Evolutionary conservation across 1,284 basidiomycete species (phyloP).

Genomic region (Wallemia mellicola): DNA sequence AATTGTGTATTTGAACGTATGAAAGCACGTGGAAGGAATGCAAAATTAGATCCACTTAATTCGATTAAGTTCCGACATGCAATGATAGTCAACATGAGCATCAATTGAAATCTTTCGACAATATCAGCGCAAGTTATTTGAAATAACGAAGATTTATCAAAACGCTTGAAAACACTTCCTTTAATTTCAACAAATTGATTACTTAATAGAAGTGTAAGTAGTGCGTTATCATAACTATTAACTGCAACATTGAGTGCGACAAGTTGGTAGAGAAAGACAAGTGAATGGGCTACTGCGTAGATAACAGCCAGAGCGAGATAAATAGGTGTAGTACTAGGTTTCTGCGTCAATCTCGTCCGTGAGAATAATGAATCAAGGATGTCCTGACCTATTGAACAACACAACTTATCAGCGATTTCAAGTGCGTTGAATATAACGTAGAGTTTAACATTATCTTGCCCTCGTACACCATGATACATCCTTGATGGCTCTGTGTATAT

Average conservation of each 20-base stretch:
- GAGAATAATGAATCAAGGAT: slow-evolving; percentile 90
- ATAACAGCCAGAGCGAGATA: slow-evolving; percentile 37
- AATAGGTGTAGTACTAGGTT: slow-evolving; percentile 17
- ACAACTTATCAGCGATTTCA: slow-evolving; percentile 82
- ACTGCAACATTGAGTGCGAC: slow-evolving; percentile 90
- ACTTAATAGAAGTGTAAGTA: slow-evolving; percentile 74
- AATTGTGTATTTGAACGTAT: slow-evolving; percentile 39
- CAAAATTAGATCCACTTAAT: slow-evolving; percentile 55
- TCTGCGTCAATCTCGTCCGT: slow-evolving; percentile 45
- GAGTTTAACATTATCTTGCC: slow-evolving; percentile 91
- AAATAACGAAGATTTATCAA: slow-evolving; percentile 98
- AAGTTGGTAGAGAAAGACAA: slow-evolving; percentile 93
- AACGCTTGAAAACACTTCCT: slow-evolving; percentile 97
- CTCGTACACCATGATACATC: slow-evolving; percentile 95
- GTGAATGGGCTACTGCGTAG: slow-evolving; percentile 56
- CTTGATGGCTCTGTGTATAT: slow-evolving; percentile 82
- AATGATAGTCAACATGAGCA: slow-evolving; percentile 68
- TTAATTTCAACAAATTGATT: slow-evolving; percentile 99
- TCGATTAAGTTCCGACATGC: slow-evolving; percentile 88
- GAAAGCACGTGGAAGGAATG: slow-evolving; percentile 37
- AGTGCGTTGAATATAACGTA: slow-evolving; percentile 98
- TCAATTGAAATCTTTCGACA: slow-evolving; percentile 83
- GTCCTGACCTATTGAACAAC: slow-evolving; percentile 91
- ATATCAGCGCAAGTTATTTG: slow-evolving; percentile 98
- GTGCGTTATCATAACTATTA: slow-evolving; percentile 89